These are phyloP conservation scores for Russula compacta DNA, from an alignment of 768 basidiomycete genomes.

Conservation along the genomic window DNA sequence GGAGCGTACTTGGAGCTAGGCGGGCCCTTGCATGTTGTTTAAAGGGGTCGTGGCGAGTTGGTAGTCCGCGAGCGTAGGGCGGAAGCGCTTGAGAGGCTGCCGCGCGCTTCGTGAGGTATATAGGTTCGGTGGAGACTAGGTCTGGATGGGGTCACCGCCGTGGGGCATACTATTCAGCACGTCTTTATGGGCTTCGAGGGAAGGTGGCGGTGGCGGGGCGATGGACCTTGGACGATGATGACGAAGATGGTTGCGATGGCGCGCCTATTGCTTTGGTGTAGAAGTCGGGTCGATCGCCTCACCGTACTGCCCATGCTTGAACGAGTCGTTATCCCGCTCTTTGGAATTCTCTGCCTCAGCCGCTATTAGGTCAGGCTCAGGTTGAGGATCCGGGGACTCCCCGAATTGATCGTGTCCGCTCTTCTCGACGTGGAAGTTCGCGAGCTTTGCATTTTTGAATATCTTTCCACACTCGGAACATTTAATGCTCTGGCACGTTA, in stretches of 20 bases:
- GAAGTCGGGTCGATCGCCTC: slow-evolving; percentile 61
- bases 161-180: not conserved
- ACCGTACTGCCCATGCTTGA: slow-evolving; percentile 53
- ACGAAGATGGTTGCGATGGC: not conserved
- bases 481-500: slow-evolving; percentile 56
- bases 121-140: slow-evolving; percentile 41
- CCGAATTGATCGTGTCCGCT: slow-evolving; percentile 94
- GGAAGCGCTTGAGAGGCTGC: slow-evolving; percentile 72
- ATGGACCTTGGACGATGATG: not conserved
- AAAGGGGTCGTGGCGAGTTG: slow-evolving; percentile 61
- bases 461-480: slow-evolving; percentile 78
- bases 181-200: not conserved
- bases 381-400: slow-evolving; percentile 42
- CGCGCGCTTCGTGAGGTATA: slow-evolving; percentile 79
- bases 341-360: slow-evolving; percentile 54
- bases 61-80: slow-evolving; percentile 67
- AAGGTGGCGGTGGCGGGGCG: not conserved
- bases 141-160: slow-evolving; percentile 19
- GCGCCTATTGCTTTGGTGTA: slow-evolving; percentile 71
- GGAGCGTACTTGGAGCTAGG: slow-evolving; percentile 66
- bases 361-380: slow-evolving; percentile 26
- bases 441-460: slow-evolving; percentile 79
- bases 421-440: slow-evolving; percentile 90
- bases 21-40: slow-evolving; percentile 29
- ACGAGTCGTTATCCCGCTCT: slow-evolving; percentile 66